Evolutionary conservation across 495 filamentous ascomycete genomes (phyloP), one percentile per base, ranked within the genome.

Genomic region (Talaromyces wortmannii): DNA sequence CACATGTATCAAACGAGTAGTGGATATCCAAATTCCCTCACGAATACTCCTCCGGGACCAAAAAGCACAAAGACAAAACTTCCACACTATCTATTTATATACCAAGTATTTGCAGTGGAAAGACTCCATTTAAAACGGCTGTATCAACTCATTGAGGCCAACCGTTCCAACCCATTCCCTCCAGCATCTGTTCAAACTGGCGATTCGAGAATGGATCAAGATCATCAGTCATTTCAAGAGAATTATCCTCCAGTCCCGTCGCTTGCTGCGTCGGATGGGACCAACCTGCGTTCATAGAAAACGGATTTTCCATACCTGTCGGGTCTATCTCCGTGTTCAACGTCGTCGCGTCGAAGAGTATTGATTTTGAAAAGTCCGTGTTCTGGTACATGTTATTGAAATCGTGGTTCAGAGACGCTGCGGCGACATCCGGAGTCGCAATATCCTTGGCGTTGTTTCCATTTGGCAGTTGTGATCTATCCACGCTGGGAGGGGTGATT

Each of bases 141-240:
- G 31, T 3, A n/a, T 7, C 48, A 36, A 40, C 15, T 40, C 36
- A 40, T 40, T 40, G 36, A 13, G 36, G 67, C 66, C 67, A 71
- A 23, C 56, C 63, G 42, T 62, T 60, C 67, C 67, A 71, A n/a
- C 63, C 58, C 42, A 51, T 11, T 2, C 18, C 44, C 13, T 61
- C 56, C 51, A 72, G 33, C 0, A 73, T 64, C 29, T 73, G 66
- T 2, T 68, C 68, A 68, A 71, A 74, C 43, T 76, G 71, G 13
- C 61, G 62, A 11, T 68, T 67, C 49, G 47, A 67, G 31, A 73
- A 57, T 42, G 58, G 61, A 32, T 51, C 53, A 15, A 57, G 15
- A 11, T 59, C 63, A 1, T 59, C 52, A 29, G 45, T 18, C 50
- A 52, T 43, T 11, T 31, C 30, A 31, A 53, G 16, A 2, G 17